Percentiles rank a stretch among this genome's conserved stretches.
phyloP scores from a whole-genome alignment of 306 rosid genomes.

The Medicago truncatula region MtrunA17r5.0-ANR NC_053049.1:36176001-36176500 shows the following conservation, averaged over 20 bases:
- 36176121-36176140: constrained; percentile 86
- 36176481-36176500: constrained; percentile 63
- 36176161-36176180: constrained; percentile 81
- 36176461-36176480: constrained; percentile 54
- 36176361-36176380: constrained; percentile 79
- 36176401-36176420: constrained; percentile 85
- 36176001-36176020: constrained; percentile 97
- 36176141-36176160: constrained; percentile 85
- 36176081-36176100: constrained; percentile 84
- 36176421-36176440: constrained; percentile 94
- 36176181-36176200: constrained; percentile 76
- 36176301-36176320: constrained; percentile 73
- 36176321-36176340: constrained; percentile 83
- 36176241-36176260: constrained; percentile 82
- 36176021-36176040: constrained; percentile 90
- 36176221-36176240: constrained; percentile 78
- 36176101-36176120: constrained; percentile 93
- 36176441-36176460: constrained; percentile 95
- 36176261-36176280: constrained; percentile 68
- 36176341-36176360: constrained; percentile 64
- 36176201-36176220: constrained; percentile 62
- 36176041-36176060: constrained; percentile 58
- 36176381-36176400: constrained; percentile 70
- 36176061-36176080: constrained; percentile 62
- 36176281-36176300: constrained; percentile 52